Evolutionary conservation across 345 rosid species (phyloP).

Genomic region (Bruguiera gymnorhiza): DNA sequence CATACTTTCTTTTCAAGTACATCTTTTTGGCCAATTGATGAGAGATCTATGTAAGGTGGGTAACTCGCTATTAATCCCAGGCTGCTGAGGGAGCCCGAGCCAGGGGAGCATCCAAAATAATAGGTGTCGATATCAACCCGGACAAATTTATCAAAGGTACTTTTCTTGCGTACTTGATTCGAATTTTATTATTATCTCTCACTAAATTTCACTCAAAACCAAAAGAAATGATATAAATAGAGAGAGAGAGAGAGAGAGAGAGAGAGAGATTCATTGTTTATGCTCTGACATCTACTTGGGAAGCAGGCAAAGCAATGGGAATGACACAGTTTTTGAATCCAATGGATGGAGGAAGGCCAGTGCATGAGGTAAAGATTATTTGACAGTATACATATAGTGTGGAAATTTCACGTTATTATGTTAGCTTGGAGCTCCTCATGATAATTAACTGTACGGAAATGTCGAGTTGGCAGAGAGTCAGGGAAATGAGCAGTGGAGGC

Average conservation of each 20-base stretch:
- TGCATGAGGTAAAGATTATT: constrained; percentile 28
- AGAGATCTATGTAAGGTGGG: too few relatives aligned
- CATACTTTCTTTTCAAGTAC: too few relatives aligned
- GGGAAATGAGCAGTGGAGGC: constrained; percentile 51
- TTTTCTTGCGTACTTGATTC: too few relatives aligned
- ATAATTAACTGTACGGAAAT: not conserved
- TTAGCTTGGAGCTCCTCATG: not conserved
- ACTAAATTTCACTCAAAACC: too few relatives aligned
- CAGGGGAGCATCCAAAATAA: constrained; percentile 60
- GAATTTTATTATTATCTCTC: too few relatives aligned
- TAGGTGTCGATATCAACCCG: constrained; percentile 55
- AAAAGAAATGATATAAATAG: too few relatives aligned
- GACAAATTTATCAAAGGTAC: constrained; percentile 51
- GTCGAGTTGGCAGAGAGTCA: constrained; percentile 39
- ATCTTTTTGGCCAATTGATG: too few relatives aligned
- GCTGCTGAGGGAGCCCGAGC: constrained; percentile 61
- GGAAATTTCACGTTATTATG: not conserved
- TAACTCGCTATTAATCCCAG: constrained; percentile 17
- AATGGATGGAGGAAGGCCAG: constrained; percentile 22
- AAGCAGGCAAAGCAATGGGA: constrained; percentile 36
- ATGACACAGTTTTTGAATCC: constrained; percentile 39
- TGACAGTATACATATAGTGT: not conserved
- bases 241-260: too few relatives aligned
- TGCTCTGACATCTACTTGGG: not conserved
- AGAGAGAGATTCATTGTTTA: too few relatives aligned